Evolutionary conservation across 768 basidiomycete genomes (phyloP), one percentile per base, ranked within the genome.

Genomic region (Mycena kentingensis): DNA sequence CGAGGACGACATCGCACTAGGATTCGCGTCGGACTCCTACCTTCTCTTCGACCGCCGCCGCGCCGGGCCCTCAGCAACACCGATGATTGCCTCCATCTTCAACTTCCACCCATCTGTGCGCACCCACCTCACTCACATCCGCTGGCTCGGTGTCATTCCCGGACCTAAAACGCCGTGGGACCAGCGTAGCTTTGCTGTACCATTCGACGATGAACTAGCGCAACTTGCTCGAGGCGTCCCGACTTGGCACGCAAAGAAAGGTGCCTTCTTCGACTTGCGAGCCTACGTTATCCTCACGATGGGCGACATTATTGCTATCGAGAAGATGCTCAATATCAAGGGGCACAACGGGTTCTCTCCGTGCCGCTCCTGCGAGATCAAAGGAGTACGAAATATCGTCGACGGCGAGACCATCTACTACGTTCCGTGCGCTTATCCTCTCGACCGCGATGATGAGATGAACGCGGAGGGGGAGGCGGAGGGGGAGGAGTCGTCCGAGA

Each of bases 121-220:
- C 3, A 67, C 63, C 24, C 71, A 70, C 21, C 45, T 70, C 12
- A 36, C 60, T 1, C 49, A 70, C n/a, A 52, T 76, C 12, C 31
- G 78, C 1, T 69, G 67, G 37, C 42, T 77, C 16, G 71, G 74
- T 2, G 60, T 77, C 27, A 73, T 80, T 29, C 77, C 74, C 3
- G 74, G 78, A 0, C 79, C 74, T 0, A 63, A 62, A 10, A 64
- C 64, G 22, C 71, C 77, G 0, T 66, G 68, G 26, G 69, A 75
- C 37, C 25, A 74, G 4, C 65, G 68, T 25, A 75, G 75, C 0
- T 79, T 78, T 45, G 61, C 72, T 0, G 54, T 46, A 27, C 76
- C 73, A 0, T 54, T 76, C 1, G 57, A 71, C 5, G 56, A 75
- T 3, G 76, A 79, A 52, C 54, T 65, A 16, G 49, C 63, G 0